A percentile compares a stretch with the other conserved stretches of the same genome.
phyloP scores from a whole-genome alignment of 345 rosid genomes.

The Anastatica hierochuntica region DNA sequence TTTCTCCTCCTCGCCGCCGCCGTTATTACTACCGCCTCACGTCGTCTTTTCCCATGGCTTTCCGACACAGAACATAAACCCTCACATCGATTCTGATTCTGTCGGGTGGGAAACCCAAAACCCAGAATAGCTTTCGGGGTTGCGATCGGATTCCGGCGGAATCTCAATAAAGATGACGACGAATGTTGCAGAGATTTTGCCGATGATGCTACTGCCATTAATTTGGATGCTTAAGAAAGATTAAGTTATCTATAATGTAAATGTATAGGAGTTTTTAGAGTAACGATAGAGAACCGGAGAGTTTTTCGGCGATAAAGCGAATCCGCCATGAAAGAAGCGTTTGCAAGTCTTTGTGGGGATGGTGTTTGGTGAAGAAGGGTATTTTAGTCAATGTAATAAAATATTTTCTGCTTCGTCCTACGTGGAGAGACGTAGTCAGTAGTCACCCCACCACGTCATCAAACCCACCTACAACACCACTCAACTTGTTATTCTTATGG shows the following conservation, averaged over 20 bases:
- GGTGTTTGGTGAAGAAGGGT: constrained; percentile 21
- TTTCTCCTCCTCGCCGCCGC: constrained; percentile 9
- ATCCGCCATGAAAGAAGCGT: constrained; percentile 20
- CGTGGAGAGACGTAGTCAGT: constrained; percentile 41
- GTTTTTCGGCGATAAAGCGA: neutral
- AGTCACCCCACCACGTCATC: too few species aligned
- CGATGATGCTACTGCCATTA: constrained; percentile 24
- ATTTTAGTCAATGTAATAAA: constrained; percentile 5
- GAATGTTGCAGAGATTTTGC: constrained; percentile 26
- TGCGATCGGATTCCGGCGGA: constrained; percentile 12
- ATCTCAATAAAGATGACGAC: constrained; percentile 18
- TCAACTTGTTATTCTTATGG: too few species aligned
- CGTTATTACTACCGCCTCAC: neutral
- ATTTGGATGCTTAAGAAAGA: neutral
- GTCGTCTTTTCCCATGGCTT: constrained; percentile 3
- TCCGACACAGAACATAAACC: neutral
- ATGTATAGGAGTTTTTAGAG: neutral
- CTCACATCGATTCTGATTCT: constrained; percentile 14
- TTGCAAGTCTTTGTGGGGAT: constrained; percentile 1
- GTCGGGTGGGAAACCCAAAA: neutral
- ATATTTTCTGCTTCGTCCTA: constrained; percentile 12
- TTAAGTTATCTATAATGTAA: neutral
- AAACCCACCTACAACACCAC: too few species aligned
- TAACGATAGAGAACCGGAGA: neutral
- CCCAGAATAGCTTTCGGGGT: constrained; percentile 23